Evolutionary conservation across 768 basidiomycete species (phyloP), one percentile per base, ranked within the genome.

Genomic region (Rhodosporidiobolus sp.): DNA sequence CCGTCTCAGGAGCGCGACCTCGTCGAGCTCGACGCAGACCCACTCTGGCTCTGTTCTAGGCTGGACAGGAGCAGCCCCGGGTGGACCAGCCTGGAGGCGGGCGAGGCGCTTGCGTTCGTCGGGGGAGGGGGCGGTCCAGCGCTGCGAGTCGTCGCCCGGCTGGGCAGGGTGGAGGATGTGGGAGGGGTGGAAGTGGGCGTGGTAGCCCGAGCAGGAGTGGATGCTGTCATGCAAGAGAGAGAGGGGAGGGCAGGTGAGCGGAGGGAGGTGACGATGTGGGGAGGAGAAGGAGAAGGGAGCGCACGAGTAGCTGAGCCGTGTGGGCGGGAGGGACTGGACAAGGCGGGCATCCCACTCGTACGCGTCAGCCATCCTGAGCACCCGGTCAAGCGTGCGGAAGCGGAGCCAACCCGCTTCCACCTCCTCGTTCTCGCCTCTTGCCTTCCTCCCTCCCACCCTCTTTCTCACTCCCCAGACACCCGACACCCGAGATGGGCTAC

Each of bases 121-220:
- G 19, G 66, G 66, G 6, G 67, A 54, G 1, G 74, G 65, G 1
- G 70, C 57, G 14, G 67, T 76, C 74, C 74, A 76, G 2, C 74
- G 32, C 34, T 57, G 55, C 9, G 26, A 28, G 12, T 72, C 65
- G 45, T 72, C 70, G 24, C 14, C 16, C 1, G 65, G 56, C 20
- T 35, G 35, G 32, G 35, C 11, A 2, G 65, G 71, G 8, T 1
- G 7, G 38, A 49, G 60, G 62, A 74, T 61, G 49, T 70, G 50
- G 19, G 45, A 26, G 5, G 73, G 73, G 22, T 26, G 50, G 53
- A 67, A 74, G 30, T 30, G 0, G 24, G 69, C 20, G 56, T 45
- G 30, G 56, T 59, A 45, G 24, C 69, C 69, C 43, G 65, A 67
- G 6, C n/a, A 8, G 26, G 71, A 72, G 52, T 72, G 66, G 9